Percentiles rank a stretch among this genome's conserved stretches.
phyloP scores from a whole-genome alignment of 1,284 basidiomycete genomes.

The Irpex sp. region DNA sequence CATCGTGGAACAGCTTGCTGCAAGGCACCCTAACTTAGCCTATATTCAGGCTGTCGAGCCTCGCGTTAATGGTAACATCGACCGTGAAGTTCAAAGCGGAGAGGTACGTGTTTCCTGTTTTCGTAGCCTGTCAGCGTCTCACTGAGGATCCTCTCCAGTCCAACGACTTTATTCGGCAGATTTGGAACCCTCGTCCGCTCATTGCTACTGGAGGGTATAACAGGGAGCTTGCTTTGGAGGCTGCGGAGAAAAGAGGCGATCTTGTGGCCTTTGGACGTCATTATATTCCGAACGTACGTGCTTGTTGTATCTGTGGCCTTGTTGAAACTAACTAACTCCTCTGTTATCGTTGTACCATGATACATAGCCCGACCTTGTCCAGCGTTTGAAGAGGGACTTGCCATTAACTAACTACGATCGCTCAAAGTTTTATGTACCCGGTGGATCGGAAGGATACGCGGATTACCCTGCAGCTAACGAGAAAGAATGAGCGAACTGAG shows the following conservation, averaged over 20 bases:
- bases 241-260: constrained; percentile 29
- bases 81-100: constrained; percentile 12
- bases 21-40: constrained; percentile 42
- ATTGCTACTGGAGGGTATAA: constrained; percentile 35
- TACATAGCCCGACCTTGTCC: constrained; percentile 44
- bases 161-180: constrained; percentile 26
- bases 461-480: too few species aligned
- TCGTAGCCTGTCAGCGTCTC: neutral
- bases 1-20: constrained; percentile 32
- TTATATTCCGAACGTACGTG: constrained; percentile 41
- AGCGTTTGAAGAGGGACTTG: constrained; percentile 33
- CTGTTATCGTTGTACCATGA: too few species aligned
- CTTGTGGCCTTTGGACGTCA: constrained; percentile 42
- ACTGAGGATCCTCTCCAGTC: constrained; percentile 8
- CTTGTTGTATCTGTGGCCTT: neutral
- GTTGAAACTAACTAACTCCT: neutral
- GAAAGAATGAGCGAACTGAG: too few species aligned
- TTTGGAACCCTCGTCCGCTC: constrained; percentile 23
- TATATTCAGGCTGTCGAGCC: constrained; percentile 51
- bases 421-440: too few species aligned
- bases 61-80: constrained; percentile 21
- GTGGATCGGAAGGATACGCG: too few species aligned
- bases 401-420: constrained; percentile 28
- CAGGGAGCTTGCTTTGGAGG: constrained; percentile 20
- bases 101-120: too few species aligned